A percentile compares a stretch with the other conserved stretches of the same genome.
Conservation (phyloP, 331 rosid species). For the Ulmus americana region DNA sequence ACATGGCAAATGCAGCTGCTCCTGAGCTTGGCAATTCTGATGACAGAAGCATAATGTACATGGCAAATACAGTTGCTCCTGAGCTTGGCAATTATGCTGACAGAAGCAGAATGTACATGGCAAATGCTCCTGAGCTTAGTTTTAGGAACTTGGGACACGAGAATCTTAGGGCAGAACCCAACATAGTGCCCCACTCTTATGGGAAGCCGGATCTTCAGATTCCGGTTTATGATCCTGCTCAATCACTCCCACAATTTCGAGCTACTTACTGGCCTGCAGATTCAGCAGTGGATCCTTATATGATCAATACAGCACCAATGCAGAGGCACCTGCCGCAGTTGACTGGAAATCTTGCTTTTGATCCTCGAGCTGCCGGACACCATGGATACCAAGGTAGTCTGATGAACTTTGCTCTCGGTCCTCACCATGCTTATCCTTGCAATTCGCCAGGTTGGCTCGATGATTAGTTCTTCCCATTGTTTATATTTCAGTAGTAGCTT, state of each 20-base stretch:
- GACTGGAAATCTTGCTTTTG: not conserved
- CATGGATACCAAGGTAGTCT: conserved; percentile 29
- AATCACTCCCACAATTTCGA: conserved; percentile 10
- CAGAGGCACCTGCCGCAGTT: conserved; percentile 59
- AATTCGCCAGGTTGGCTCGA: conserved; percentile 56
- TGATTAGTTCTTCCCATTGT: conserved; percentile 30
- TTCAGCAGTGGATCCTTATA: conserved; percentile 27
- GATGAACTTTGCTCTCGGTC: conserved; percentile 40
- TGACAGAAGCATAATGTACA: conserved; percentile 21
- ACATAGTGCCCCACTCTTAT: not conserved
- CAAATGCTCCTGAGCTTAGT: conserved; percentile 24
- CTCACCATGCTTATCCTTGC: conserved; percentile 16
- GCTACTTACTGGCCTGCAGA: conserved; percentile 21
- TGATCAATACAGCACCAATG: conserved; percentile 38
- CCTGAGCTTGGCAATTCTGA: conserved; percentile 13
- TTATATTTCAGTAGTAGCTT: not conserved
- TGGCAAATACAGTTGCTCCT: conserved; percentile 14
- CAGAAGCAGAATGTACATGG: conserved; percentile 14
- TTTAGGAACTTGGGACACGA: conserved; percentile 30
- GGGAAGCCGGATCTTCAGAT: no score
- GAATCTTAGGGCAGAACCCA: conserved; percentile 24
- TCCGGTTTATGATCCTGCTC: conserved; percentile 19
- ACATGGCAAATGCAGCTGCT: conserved; percentile 12
- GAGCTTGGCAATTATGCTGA: conserved; percentile 16
- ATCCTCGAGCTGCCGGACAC: conserved; percentile 27